Evolutionary conservation across 805 yeast genomes (phyloP).

Genomic region (Kazachstania viticola): DNA sequence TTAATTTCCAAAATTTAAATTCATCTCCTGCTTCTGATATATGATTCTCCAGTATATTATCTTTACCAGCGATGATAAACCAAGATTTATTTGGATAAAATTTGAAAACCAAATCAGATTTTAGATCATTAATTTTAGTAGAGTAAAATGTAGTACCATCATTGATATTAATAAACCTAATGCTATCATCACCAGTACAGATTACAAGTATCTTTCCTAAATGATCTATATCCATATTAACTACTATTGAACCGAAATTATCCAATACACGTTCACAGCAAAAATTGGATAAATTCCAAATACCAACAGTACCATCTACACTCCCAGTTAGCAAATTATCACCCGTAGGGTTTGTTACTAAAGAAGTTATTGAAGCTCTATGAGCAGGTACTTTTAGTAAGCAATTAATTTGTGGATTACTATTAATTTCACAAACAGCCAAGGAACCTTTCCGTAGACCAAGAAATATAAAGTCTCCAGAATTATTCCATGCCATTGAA

Average conservation of each 20-base stretch:
- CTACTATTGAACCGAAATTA: slow-evolving; percentile 11
- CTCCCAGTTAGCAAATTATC: slow-evolving; percentile 41
- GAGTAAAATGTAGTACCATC: slow-evolving; percentile 5
- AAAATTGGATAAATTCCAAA: slow-evolving; percentile 16
- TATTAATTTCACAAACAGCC: slow-evolving; percentile 12
- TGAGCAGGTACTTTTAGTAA: slow-evolving; percentile 32
- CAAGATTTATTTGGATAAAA: slow-evolving; percentile 19
- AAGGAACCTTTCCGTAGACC: slow-evolving; percentile 40
- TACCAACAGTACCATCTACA: slow-evolving; percentile 16
- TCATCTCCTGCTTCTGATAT: slow-evolving; percentile 4
- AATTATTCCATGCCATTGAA: slow-evolving; percentile 25
- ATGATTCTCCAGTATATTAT: slow-evolving; percentile 11
- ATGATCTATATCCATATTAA: slow-evolving; percentile 15
- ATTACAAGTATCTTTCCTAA: slow-evolving; percentile 16
- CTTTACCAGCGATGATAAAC: slow-evolving; percentile 12
- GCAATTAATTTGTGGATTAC: slow-evolving; percentile 1
- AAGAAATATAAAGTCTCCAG: slow-evolving; percentile 30
- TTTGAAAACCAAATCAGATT: slow-evolving; percentile 10
- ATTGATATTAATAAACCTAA: slow-evolving; percentile 11
- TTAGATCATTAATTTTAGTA: slow-evolving; percentile 1
- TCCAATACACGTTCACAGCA: slow-evolving; percentile 9
- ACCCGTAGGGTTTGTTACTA: slow-evolving; percentile 44
- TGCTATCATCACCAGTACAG: slow-evolving; percentile 9
- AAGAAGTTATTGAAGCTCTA: slow-evolving; percentile 36
- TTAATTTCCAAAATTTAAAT: slow-evolving; percentile 10